phyloP scores from a whole-genome alignment of 306 rosid genomes.

The Quercus agrifolia region DNA sequence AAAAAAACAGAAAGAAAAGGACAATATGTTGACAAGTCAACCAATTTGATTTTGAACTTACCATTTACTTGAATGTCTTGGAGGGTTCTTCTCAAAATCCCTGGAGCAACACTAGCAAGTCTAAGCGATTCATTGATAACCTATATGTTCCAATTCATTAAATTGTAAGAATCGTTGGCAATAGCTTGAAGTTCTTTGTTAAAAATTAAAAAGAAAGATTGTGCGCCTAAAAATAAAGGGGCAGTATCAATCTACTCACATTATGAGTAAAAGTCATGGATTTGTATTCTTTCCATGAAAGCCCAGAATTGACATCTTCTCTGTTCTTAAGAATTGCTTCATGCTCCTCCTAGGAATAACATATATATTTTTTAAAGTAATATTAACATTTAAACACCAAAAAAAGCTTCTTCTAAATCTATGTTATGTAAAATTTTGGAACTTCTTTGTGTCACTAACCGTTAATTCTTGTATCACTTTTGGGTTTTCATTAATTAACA shows the following conservation, averaged over 20 bases:
- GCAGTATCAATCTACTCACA: neutral
- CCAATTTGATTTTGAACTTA: neutral
- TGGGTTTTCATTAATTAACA: neutral
- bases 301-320: too few relatives aligned
- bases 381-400: neutral
- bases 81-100: neutral
- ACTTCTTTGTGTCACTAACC: neutral
- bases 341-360: too few relatives aligned
- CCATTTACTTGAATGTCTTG: slow-evolving; percentile 6
- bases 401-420: neutral
- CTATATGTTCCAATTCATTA: neutral
- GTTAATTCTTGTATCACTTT: neutral
- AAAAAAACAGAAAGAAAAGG: too few relatives aligned
- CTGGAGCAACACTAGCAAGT: neutral
- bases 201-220: neutral
- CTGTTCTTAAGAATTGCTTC: too few relatives aligned
- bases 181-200: neutral
- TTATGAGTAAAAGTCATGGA: neutral
- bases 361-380: too few relatives aligned
- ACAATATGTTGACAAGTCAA: too few relatives aligned
- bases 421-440: neutral
- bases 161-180: too few relatives aligned
- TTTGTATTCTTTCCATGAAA: neutral
- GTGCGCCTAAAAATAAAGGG: neutral
- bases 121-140: neutral